Percentiles rank a stretch among this genome's conserved stretches.
Evolutionary conservation across 2,329 filamentous ascomycete genomes (phyloP).

Genomic region (Mollisiaceae sp.): DNA sequence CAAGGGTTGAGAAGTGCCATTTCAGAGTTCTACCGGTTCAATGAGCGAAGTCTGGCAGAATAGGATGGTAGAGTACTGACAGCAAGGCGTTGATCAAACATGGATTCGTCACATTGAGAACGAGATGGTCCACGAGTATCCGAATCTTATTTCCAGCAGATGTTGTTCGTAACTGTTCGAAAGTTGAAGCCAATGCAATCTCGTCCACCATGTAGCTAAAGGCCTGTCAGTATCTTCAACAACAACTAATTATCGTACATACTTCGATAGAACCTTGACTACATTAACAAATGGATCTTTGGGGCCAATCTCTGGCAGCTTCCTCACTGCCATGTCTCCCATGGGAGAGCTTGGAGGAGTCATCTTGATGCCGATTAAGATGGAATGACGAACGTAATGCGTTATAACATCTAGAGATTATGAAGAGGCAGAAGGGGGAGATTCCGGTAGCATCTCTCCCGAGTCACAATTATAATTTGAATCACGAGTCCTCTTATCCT

Average conservation of each 20-base stretch:
- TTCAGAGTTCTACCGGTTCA: constrained; percentile 65
- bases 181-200: constrained; percentile 68
- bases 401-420: not conserved
- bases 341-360: constrained; percentile 16
- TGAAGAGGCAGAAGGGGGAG: constrained; percentile 2
- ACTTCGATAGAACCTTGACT: constrained; percentile 71
- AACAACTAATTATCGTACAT: constrained; percentile 33
- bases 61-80: constrained; percentile 52
- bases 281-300: constrained; percentile 67
- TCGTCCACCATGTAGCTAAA: constrained; percentile 65
- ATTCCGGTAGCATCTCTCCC: not conserved
- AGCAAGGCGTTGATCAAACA: constrained; percentile 75
- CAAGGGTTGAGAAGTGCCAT: constrained; percentile 71
- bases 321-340: constrained; percentile 14
- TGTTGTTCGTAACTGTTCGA: constrained; percentile 74
- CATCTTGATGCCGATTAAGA: constrained; percentile 15
- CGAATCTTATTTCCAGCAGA: constrained; percentile 63
- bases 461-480: not conserved
- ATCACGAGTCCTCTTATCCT: not conserved
- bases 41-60: constrained; percentile 12
- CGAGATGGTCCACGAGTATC: constrained; percentile 67
- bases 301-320: constrained; percentile 57
- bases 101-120: constrained; percentile 66
- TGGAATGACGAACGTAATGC: not conserved
- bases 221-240: constrained; percentile 17